Conservation (phyloP, 2,329 filamentous ascomycete species). For the Dothiorella sarmentorum region DNA sequence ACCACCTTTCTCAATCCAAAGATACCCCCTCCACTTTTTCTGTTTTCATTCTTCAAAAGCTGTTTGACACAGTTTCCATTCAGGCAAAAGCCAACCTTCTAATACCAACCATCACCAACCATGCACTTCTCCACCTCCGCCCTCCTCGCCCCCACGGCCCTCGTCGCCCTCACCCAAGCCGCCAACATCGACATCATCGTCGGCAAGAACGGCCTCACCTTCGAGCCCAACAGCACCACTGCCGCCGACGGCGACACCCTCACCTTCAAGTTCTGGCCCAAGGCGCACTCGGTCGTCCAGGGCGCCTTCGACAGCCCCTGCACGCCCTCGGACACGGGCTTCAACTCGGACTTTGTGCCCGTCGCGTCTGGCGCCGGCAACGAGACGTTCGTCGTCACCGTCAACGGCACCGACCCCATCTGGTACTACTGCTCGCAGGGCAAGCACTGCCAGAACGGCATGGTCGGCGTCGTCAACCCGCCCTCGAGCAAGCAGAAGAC, state of each 20-base stretch:
- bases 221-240: slow-evolving; percentile 34
- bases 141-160: not conserved
- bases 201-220: slow-evolving; percentile 29
- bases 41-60: not conserved
- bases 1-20: not conserved
- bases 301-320: slow-evolving; percentile 35
- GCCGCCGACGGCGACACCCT: slow-evolving; percentile 38
- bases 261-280: slow-evolving; percentile 39
- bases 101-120: not conserved
- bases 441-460: slow-evolving; percentile 37
- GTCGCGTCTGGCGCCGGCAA: slow-evolving; percentile 26
- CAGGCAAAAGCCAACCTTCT: not conserved
- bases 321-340: slow-evolving; percentile 31
- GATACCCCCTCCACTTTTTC: slow-evolving; percentile 10
- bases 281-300: slow-evolving; percentile 40
- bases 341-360: slow-evolving; percentile 39
- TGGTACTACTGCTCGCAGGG: slow-evolving; percentile 42
- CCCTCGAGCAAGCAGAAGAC: slow-evolving; percentile 29
- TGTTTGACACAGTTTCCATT: slow-evolving; percentile 15
- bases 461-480: slow-evolving; percentile 41
- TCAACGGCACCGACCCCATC: slow-evolving; percentile 37
- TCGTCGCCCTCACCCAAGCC: slow-evolving; percentile 34
- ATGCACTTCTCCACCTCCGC: slow-evolving; percentile 15
- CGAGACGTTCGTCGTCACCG: slow-evolving; percentile 32
- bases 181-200: slow-evolving; percentile 34